phyloP scores from a whole-genome alignment of 768 basidiomycete species.

The Steccherinum ochraceum region DNA sequence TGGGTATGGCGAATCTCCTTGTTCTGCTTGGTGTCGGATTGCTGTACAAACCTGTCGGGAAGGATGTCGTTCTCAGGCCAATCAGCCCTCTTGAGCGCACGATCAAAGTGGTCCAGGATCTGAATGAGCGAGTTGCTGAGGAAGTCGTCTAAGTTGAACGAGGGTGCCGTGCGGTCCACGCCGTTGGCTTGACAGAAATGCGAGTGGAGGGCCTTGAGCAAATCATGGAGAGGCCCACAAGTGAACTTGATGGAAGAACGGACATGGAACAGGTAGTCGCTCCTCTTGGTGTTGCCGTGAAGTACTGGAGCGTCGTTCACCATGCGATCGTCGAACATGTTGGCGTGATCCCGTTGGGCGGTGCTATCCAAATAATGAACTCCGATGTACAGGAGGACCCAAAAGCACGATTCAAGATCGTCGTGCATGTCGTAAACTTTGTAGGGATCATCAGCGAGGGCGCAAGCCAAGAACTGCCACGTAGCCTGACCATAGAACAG shows the following conservation, averaged over 20 bases:
- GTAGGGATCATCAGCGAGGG: not conserved
- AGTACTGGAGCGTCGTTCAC: no score
- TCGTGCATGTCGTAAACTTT: constrained; percentile 4
- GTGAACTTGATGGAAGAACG: not conserved
- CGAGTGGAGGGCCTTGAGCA: not conserved
- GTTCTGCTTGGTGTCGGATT: no score
- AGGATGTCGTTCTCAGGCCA: no score
- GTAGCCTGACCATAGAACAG: constrained; percentile 3
- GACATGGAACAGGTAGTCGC: not conserved
- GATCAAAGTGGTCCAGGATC: no score
- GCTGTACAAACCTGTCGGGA: no score
- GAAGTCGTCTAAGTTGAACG: no score
- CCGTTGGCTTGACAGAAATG: no score
- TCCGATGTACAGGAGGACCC: constrained; percentile 4
- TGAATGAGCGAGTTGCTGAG: no score
- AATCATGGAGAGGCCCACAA: not conserved
- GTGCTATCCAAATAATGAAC: not conserved
- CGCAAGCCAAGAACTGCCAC: constrained; percentile 8
- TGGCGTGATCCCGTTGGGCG: not conserved
- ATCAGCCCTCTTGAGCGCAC: no score
- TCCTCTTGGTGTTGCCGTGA: not conserved
- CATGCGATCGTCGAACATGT: not conserved
- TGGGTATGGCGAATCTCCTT: no score
- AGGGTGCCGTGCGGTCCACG: no score
- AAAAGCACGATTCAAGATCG: constrained; percentile 9